Evolutionary conservation across 495 filamentous ascomycete species (phyloP).

Genomic region (Penicillium verhagenii): DNA sequence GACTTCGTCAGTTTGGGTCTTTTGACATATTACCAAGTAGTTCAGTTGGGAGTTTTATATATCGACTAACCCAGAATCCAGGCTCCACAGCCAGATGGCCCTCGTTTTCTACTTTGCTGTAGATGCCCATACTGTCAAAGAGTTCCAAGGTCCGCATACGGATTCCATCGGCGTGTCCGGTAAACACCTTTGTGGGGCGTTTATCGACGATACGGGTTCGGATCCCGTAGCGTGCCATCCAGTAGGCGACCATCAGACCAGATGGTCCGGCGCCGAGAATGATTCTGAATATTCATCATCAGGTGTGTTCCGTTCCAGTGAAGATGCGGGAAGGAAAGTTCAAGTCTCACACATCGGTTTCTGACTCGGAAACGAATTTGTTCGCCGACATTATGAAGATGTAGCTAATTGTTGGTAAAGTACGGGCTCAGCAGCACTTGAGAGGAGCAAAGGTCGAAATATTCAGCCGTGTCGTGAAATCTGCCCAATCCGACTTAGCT

Average conservation of each 20-base stretch:
- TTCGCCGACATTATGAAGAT: background rate
- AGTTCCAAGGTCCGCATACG: conserved; percentile 60
- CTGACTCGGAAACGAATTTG: background rate
- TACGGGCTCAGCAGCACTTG: too few relatives aligned
- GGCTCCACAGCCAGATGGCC: conserved; percentile 50
- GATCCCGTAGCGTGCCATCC: conserved; percentile 61
- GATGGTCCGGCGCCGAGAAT: conserved; percentile 69
- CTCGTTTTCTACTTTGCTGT: conserved; percentile 59
- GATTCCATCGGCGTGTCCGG: conserved; percentile 62
- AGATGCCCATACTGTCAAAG: conserved; percentile 66
- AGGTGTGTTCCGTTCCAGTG: background rate
- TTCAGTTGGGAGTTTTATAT: too few relatives aligned
- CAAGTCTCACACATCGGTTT: conserved; percentile 7
- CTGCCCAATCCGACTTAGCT: too few relatives aligned
- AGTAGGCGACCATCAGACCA: conserved; percentile 61
- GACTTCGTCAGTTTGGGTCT: too few relatives aligned
- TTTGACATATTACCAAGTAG: too few relatives aligned
- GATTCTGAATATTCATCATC: conserved; percentile 27
- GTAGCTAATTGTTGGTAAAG: background rate
- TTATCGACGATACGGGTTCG: conserved; percentile 63
- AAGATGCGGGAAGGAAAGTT: background rate
- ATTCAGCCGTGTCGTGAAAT: too few relatives aligned
- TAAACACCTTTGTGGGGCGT: conserved; percentile 49
- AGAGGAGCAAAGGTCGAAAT: too few relatives aligned
- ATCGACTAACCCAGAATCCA: conserved; percentile 38